A percentile compares a stretch with the other conserved stretches of the same genome.
Evolutionary conservation across 1,139 yeast species (phyloP).

Genomic region (Geotrichum reessii): DNA sequence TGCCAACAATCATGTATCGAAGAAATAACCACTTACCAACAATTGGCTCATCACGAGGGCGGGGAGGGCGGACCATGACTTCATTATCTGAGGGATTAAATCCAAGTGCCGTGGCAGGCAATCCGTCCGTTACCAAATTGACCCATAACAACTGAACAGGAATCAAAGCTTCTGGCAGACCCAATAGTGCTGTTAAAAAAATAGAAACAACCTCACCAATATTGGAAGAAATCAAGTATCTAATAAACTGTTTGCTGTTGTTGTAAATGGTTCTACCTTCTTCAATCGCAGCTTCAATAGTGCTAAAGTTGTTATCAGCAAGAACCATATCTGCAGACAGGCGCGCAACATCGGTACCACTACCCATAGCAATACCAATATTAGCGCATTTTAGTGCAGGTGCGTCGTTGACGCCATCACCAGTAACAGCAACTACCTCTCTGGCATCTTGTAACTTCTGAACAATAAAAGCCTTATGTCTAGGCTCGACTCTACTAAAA

Average conservation of each 20-base stretch:
- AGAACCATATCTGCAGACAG: conserved; percentile 55
- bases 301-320: conserved; percentile 46
- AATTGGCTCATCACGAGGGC: conserved; percentile 36
- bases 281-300: conserved; percentile 48
- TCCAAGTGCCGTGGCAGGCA: conserved; percentile 38
- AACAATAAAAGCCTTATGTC: conserved; percentile 47
- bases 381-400: conserved; percentile 77
- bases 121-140: conserved; percentile 36
- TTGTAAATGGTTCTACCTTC: conserved; percentile 48
- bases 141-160: conserved; percentile 38
- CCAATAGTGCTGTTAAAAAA: conserved; percentile 33
- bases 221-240: conserved; percentile 47
- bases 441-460: conserved; percentile 46
- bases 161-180: conserved; percentile 34
- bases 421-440: conserved; percentile 42
- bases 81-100: conserved; percentile 35
- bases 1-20: conserved; percentile 39
- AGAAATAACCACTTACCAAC: conserved; percentile 38
- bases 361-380: conserved; percentile 59
- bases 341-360: conserved; percentile 53
- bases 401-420: conserved; percentile 72
- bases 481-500: conserved; percentile 53
- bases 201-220: conserved; percentile 45
- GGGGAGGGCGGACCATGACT: conserved; percentile 34
- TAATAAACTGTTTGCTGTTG: conserved; percentile 46